phyloP scores from a whole-genome alignment of 257 asterid genomes.

The Nicotiana benthamiana region DNA sequence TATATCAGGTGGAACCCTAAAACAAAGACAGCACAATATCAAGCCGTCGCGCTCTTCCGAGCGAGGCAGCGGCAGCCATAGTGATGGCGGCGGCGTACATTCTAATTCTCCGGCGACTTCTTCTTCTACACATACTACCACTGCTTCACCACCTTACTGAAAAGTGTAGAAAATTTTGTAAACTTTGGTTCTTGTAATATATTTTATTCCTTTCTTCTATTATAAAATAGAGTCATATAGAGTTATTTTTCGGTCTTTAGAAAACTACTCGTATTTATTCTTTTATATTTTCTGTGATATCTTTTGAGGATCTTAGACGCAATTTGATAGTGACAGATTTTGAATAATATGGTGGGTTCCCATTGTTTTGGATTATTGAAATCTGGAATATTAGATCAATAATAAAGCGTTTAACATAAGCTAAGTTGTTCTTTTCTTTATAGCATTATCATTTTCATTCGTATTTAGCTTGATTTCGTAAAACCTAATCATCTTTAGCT shows the following conservation, averaged over 20 bases:
- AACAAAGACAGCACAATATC: slow-evolving; percentile 7
- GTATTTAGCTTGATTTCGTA: neutral
- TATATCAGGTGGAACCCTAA: slow-evolving; percentile 13
- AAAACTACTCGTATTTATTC: neutral
- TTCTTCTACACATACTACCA: slow-evolving; percentile 39
- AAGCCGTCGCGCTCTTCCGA: slow-evolving; percentile 8
- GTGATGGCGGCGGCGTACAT: slow-evolving; percentile 20
- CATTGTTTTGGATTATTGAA: neutral
- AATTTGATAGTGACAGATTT: neutral
- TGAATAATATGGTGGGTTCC: neutral
- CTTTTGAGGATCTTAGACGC: slow-evolving; percentile 5
- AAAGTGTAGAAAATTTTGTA: slow-evolving; percentile 22
- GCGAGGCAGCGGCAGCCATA: slow-evolving; percentile 10
- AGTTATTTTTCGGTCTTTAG: neutral
- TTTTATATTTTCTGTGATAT: neutral
- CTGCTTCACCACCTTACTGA: slow-evolving; percentile 29
- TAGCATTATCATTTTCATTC: neutral
- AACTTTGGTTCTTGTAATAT: neutral
- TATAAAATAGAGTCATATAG: neutral
- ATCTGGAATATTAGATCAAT: neutral
- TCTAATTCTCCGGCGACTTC: slow-evolving; percentile 39
- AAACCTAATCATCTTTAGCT: too few relatives aligned
- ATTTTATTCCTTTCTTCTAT: neutral
- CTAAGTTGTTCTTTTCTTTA: neutral
- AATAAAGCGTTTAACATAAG: neutral